phyloP scores from a whole-genome alignment of 2,329 filamentous ascomycete species.

The Aspergillus intermedius region DNA sequence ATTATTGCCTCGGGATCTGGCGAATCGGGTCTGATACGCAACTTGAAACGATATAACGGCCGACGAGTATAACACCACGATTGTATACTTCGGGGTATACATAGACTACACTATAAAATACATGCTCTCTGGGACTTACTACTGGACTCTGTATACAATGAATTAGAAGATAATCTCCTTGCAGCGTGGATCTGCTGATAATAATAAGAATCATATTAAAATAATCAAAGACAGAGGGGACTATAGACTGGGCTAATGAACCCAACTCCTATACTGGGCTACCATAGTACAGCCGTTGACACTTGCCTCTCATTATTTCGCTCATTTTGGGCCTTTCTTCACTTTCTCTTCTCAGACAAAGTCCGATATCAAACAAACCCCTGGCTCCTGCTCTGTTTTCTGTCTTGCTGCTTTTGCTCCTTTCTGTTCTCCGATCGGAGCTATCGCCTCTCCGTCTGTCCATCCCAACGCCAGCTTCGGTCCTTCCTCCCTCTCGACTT shows the following conservation, averaged over 20 bases:
- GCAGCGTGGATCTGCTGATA: neutral
- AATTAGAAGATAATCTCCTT: neutral
- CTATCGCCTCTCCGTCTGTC: neutral
- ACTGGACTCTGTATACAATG: neutral
- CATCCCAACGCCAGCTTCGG: neutral
- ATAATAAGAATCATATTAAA: neutral
- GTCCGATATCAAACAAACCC: neutral
- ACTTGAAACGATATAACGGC: neutral
- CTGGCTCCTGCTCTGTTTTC: constrained; percentile 1
- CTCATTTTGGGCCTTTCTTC: constrained; percentile 3
- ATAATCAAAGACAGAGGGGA: neutral
- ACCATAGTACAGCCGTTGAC: constrained; percentile 1
- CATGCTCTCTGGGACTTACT: too few species aligned
- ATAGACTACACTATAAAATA: too few species aligned
- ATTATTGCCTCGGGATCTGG: neutral
- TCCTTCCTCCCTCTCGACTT: neutral
- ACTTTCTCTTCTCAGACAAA: constrained; percentile 3
- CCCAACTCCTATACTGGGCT: constrained; percentile 7
- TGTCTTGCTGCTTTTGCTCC: constrained; percentile 3
- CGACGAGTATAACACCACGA: too few species aligned
- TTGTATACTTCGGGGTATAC: too few species aligned
- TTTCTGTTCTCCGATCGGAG: constrained; percentile 4
- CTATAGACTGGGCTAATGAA: neutral
- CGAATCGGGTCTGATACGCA: neutral
- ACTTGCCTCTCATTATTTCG: constrained; percentile 3